Conservation (phyloP, 768 basidiomycete species). For the Mycena sanguinolenta region DNA sequence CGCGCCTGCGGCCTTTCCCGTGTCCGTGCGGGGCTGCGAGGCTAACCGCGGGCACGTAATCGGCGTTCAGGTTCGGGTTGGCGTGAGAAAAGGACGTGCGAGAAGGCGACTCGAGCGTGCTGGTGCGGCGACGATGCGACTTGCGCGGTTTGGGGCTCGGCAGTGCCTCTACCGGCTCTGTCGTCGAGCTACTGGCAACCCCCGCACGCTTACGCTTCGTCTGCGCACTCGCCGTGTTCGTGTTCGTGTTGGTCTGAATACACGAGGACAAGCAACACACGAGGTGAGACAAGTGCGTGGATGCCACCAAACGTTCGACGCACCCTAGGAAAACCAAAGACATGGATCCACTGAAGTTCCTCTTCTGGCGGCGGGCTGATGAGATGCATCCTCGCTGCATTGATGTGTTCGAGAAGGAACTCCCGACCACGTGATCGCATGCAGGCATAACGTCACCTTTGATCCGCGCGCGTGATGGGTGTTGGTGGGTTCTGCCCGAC, state of each 20-base stretch:
- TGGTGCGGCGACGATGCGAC: constrained; percentile 32
- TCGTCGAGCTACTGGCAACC: constrained; percentile 35
- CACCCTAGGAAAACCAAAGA: constrained; percentile 12
- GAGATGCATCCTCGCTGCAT: constrained; percentile 44
- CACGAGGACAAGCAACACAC: not conserved
- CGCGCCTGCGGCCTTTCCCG: no score
- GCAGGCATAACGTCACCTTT: constrained; percentile 1
- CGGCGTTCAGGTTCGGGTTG: constrained; percentile 66
- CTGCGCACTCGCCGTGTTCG: constrained; percentile 25
- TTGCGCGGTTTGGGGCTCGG: constrained; percentile 77
- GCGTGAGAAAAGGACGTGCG: no score
- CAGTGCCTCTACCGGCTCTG: constrained; percentile 53
- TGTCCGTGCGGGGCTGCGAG: constrained; percentile 47
- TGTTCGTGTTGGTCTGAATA: constrained; percentile 40
- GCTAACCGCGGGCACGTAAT: constrained; percentile 55
- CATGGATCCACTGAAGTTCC: constrained; percentile 28
- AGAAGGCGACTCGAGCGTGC: constrained; percentile 9
- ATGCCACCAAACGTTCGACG: constrained; percentile 16
- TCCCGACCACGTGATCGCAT: constrained; percentile 32
- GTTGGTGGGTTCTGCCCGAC: no score
- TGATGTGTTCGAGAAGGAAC: constrained; percentile 21
- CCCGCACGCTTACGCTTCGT: constrained; percentile 57
- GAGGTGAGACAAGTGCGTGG: not conserved
- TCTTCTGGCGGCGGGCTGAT: constrained; percentile 80
- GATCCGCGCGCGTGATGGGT: not conserved